Evolutionary conservation across 2,329 filamentous ascomycete species (phyloP).

Genomic region (Exophiala dermatitidis): DNA sequence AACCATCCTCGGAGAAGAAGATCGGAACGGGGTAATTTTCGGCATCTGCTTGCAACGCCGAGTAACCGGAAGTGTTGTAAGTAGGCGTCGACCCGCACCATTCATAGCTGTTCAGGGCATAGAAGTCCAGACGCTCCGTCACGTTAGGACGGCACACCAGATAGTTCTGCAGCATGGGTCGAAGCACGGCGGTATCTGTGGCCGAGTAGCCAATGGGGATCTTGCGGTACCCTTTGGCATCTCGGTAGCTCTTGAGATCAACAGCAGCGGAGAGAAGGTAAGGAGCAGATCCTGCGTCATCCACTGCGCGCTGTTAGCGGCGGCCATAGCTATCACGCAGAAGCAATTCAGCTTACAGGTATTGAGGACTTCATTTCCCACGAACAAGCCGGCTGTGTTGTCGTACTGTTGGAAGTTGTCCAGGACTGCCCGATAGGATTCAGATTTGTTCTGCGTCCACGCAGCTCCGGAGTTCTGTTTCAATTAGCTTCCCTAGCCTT

Average conservation of each 20-base stretch:
- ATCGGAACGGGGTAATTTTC: constrained; percentile 71
- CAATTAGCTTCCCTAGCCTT: background rate
- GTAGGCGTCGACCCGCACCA: constrained; percentile 56
- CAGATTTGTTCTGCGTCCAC: constrained; percentile 67
- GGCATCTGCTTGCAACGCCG: constrained; percentile 58
- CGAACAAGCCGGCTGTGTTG: constrained; percentile 75
- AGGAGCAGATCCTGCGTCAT: constrained; percentile 60
- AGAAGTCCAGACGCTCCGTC: constrained; percentile 69
- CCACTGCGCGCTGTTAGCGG: constrained; percentile 28
- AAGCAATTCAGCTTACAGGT: constrained; percentile 30
- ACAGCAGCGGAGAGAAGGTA: constrained; percentile 75
- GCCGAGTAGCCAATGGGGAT: constrained; percentile 84
- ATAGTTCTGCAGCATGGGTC: constrained; percentile 63
- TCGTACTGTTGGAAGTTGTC: constrained; percentile 70
- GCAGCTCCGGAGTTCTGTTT: constrained; percentile 47
- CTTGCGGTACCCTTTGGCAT: constrained; percentile 66
- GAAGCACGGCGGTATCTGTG: constrained; percentile 67
- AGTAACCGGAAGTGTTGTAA: constrained; percentile 62
- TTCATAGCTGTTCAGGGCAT: constrained; percentile 77
- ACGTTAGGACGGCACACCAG: constrained; percentile 67
- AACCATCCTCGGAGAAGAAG: constrained; percentile 85
- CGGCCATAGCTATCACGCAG: background rate
- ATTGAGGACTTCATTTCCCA: constrained; percentile 80
- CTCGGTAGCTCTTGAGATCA: constrained; percentile 75
- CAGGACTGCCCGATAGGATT: constrained; percentile 63